Evolutionary conservation across 2,329 filamentous ascomycete genomes (phyloP).

Genomic region (Fusarium verticillioides): DNA sequence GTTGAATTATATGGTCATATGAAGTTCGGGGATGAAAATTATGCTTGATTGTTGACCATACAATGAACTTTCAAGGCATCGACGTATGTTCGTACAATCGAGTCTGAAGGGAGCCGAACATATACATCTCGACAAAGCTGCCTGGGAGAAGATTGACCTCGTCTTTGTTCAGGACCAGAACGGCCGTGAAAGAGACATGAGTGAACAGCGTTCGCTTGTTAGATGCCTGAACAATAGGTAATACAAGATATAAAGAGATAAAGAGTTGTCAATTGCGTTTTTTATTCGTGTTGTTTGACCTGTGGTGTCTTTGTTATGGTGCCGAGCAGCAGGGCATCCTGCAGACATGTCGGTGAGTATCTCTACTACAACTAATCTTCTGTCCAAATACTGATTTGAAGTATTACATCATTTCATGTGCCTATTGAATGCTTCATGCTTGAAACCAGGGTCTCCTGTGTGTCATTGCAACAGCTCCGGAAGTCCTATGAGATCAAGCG

Average conservation of each 20-base stretch:
- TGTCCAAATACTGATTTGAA: background rate
- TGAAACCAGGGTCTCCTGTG: background rate
- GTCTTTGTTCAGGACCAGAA: conserved; percentile 6
- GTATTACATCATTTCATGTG: too few species aligned
- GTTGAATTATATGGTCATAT: background rate
- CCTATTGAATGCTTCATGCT: too few species aligned
- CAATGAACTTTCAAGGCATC: background rate
- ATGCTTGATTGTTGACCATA: background rate
- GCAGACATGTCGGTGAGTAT: too few species aligned
- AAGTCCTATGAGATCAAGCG: background rate
- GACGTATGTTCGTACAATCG: background rate
- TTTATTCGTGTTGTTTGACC: background rate
- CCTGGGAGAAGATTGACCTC: background rate
- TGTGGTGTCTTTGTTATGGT: background rate
- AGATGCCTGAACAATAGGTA: background rate
- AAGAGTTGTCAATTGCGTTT: fast-evolving
- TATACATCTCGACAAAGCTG: background rate
- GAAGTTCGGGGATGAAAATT: background rate
- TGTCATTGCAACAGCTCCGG: background rate
- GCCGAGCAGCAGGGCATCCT: background rate
- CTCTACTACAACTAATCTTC: too few species aligned
- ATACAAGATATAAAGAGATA: too few species aligned
- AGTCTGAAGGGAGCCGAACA: background rate
- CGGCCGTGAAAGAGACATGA: background rate
- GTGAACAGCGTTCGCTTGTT: background rate